phyloP scores from a whole-genome alignment of 176 grass and related monocot genomes.

The Oryza meridionalis region DNA sequence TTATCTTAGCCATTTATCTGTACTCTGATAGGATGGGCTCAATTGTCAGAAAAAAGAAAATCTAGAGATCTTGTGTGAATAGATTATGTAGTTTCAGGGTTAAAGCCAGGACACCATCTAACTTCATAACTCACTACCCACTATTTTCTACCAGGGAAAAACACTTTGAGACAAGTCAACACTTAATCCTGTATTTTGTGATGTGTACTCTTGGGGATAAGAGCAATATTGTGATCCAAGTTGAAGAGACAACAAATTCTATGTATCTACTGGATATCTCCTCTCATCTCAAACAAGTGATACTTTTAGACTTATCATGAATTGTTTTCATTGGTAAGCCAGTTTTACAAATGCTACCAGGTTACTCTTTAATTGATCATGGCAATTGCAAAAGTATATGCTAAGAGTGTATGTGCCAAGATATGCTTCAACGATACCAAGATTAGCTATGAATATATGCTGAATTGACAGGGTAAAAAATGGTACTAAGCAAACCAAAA shows the following conservation, averaged over 20 bases:
- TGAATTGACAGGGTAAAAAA: background rate
- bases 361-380: background rate
- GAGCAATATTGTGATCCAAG: background rate
- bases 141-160: background rate
- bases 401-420: background rate
- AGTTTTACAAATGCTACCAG: slow-evolving; percentile 7
- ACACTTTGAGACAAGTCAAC: background rate
- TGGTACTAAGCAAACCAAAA: background rate
- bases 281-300: background rate
- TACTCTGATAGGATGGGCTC: background rate
- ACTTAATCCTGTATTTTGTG: background rate
- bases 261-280: background rate
- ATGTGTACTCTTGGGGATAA: background rate
- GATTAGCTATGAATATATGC: background rate
- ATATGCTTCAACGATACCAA: background rate
- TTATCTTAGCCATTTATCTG: background rate
- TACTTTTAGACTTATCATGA: slow-evolving; percentile 1
- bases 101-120: background rate
- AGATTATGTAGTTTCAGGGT: background rate
- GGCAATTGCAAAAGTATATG: background rate
- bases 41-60: background rate
- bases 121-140: background rate
- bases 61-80: background rate
- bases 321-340: background rate
- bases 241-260: background rate